Base-by-base conservation (phyloP, 805 yeast species). In the Scheffersomyces amazonensis region DNA sequence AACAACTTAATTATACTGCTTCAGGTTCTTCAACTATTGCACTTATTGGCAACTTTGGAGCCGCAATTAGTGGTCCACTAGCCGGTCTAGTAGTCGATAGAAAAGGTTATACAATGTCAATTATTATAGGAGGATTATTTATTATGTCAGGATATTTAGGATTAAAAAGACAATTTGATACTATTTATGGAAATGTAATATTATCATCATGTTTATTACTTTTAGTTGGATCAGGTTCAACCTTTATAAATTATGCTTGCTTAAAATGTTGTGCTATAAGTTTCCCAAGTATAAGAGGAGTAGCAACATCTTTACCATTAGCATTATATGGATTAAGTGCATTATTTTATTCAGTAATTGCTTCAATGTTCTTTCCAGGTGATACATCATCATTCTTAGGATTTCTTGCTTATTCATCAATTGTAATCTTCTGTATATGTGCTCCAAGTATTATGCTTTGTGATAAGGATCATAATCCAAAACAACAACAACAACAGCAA, bases 321-420 rank as follows among this genome's bases (percentile, higher is more conserved):
- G 81, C 90, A 1, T 73, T 83, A 32, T 83, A 81, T 56, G 95
- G 95, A 0, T 69, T 83, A 12, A 78, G 85, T 54, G 93, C 93
- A 3, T 71, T 82, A 49, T 70, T 81, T 35, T 81, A 76, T 53
- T 81, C 89, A 1, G 64, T 73, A 1, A 49, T 79, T 16, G 82
- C 81, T 1, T 61, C 76, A 9, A 46, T 66, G 12, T 65, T 78
- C 40, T 78, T 62, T 42, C 76, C 82, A 0, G 81, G 82, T 2
- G 76, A 79, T 41, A 81, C 88, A 0, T 69, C 71, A 13, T 71
- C 66, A 5, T 76, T 83, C 37, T 50, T 78, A 42, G 72, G 71
- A 2, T 68, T 76, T 32, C 44, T 79, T 33, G 69, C 72, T 0
- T 58, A 57, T 38, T 64, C 76, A 9, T 56, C 75, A 7, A 49